Evolutionary conservation across 306 rosid species (phyloP).

Genomic region (Dalbergia cochinchinensis): DNA sequence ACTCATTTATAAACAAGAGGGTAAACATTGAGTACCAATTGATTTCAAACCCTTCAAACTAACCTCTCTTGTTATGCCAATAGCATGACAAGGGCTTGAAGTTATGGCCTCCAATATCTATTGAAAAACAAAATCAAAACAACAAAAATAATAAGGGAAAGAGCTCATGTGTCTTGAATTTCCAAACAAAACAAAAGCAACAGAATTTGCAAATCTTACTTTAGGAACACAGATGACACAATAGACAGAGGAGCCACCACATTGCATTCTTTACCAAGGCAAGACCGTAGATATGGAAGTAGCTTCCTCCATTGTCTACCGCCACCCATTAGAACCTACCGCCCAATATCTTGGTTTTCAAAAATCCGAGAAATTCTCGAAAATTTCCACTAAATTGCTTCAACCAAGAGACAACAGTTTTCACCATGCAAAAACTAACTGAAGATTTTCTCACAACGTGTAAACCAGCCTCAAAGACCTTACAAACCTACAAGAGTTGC

Average conservation of each 20-base stretch:
- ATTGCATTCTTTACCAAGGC: slow-evolving; percentile 78
- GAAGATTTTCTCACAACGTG: no score
- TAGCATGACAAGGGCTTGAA: slow-evolving; percentile 93
- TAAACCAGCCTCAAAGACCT: no score
- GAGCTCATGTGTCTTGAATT: slow-evolving; percentile 4
- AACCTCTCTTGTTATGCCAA: slow-evolving; percentile 95
- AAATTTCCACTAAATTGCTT: background rate
- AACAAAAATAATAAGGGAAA: background rate
- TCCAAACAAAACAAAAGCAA: background rate
- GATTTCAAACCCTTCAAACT: slow-evolving; percentile 45
- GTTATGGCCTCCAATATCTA: slow-evolving; percentile 91
- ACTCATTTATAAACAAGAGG: slow-evolving; percentile 7
- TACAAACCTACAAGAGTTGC: no score
- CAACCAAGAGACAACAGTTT: no score
- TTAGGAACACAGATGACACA: no score
- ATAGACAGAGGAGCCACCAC: slow-evolving; percentile 49
- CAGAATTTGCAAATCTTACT: background rate
- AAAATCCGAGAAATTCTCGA: slow-evolving; percentile 19
- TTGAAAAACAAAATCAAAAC: slow-evolving; percentile 14
- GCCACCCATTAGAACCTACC: slow-evolving; percentile 90
- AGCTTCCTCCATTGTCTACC: slow-evolving; percentile 91
- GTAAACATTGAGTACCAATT: slow-evolving; percentile 10
- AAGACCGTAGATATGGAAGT: slow-evolving; percentile 83
- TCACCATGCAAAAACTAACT: no score
- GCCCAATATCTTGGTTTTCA: slow-evolving; percentile 34